Evolutionary conservation across 2,329 filamentous ascomycete genomes (phyloP), one percentile per base, ranked within the genome.

Genomic region (Talaromyces sp.): DNA sequence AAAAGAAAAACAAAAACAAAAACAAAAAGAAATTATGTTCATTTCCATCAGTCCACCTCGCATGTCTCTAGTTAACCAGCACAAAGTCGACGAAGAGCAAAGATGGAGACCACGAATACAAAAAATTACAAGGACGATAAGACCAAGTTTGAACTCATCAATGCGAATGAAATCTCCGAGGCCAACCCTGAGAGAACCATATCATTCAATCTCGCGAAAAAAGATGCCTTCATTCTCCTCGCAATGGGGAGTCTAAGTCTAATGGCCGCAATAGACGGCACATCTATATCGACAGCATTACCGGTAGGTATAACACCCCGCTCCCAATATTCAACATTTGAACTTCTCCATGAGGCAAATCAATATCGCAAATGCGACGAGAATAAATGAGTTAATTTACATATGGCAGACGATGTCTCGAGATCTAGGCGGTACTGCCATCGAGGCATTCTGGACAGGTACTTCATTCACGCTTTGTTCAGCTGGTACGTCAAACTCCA

Each of bases 381-480:
- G 11, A 17, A 4, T 10, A 17, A 10, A 19, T 4, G 5, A 14
- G 17, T 16, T 39, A 16, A 39, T 39, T 11, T 39, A 19, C 5
- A 3, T 4, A 9, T 20, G 5, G 9, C 37, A 54, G 54, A 56
- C 42, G 13, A 52, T 56, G 19, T 52, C 54, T 3, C 16, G 46
- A 27, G 47, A 52, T 19, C 46, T 56, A 4, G 46, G 43, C 14
- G 54, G 49, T n/a, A 52, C 54, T 32, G 47, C 47, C 3, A 56
- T 50, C 16, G 39, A 54, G 22, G 47, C 51, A 13, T 54, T 54
- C 30, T 54, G 51, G 51, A 47, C 51, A 2, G 51, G 51, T 11
- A 54, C 51, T 4, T 54, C 51, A 13, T 54, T 50, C 24, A 36
- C 49, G 19, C 51, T 54, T 10, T 40, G 37, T 17, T 41, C 37